Evolutionary conservation across 768 basidiomycete species (phyloP), one percentile per base, ranked within the genome.

Genomic region (Kondoa subrosea): DNA sequence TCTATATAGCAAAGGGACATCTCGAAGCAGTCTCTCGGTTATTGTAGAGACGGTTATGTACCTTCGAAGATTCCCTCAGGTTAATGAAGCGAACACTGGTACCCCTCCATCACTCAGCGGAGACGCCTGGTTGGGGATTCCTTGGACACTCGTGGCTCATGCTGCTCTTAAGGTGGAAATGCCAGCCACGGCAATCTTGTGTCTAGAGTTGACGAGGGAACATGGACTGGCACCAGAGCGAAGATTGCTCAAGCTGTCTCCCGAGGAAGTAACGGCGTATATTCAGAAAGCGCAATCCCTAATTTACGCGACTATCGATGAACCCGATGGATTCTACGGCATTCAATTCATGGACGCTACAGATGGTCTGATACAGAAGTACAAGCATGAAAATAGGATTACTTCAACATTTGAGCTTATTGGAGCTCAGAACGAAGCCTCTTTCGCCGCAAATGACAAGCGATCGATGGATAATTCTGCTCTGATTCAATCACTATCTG

Each of bases 301-400:
- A 63, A 90, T 97, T 63, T 99, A 97, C 74, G 85, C 85, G 66
- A 87, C 91, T 72, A 91, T 99, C 69, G 92, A 95, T 74, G 95
- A 99, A 76, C 92, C 92, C 0, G 95, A 99, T 73, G 91, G 95
- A 1, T 99, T 99, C 76, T 99, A 99, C 76, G 91, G 91, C 3
- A 91, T 97, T 68, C 81, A 85, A 70, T 85, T 87, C 4, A 77
- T 81, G 33, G 85, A 97, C 74, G 82, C 88, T n/a, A 82, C 84
- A 29, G 81, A 83, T 57, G 87, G 91, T 67, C 81, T 99, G 34
- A 80, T 91, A 64, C 86, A 85, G 70, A 84, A 89, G 12, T 86
- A 93, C 70, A 88, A 89, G 72, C 95, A 99, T 71, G 95, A 99
- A 76, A 82, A 85, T 25, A 87, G 92, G 74, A 93, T 91, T 88